Evolutionary conservation across 192 early-diverging fungal genomes (phyloP), one percentile per base, ranked within the genome.

Genomic region (Dissophora globulifera): DNA sequence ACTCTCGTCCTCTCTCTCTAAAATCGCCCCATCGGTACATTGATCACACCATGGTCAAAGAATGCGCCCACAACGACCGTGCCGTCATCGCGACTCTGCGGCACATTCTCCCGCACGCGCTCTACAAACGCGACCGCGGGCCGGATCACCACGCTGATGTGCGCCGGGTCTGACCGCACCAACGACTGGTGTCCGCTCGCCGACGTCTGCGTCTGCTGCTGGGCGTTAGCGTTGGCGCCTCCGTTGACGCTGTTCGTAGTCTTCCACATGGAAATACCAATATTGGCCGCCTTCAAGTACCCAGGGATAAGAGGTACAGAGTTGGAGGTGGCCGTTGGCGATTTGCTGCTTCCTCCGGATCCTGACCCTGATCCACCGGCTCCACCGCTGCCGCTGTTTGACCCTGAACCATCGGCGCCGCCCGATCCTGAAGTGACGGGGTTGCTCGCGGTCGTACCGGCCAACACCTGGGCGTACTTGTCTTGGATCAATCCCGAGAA

Each of bases 21-120:
- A 47, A 60, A 76, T n/a, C 72, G 62, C n/a, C 63, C 72, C 62
- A 76, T 67, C 30, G 72, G 72, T 4, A 76, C 72, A 50, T 76
- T 66, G 13, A 76, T 76, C 9, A 76, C 72, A 19, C 72, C 72
- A 15, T 76, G 72, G 22, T 76, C 72, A 62, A 76, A 76, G 46
- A 76, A 76, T 4, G 72, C 72, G 15, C 72, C 72, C 2, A 76
- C 72, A n/a, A 76, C 64, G 19, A 76, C 72, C 4, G 72, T 76
- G 1, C 72, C 72, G 46, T 76, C 72, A 12, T 76, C 72, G 2
- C 72, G 72, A 49, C 72, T 76, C 40, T 67, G 64, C 6, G 72
- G 72, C 8, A 76, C 72, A 25, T 41, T 58, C 40, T 76, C 72
- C 0, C 72, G 56, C 2, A 76, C 50, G 1, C 72, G 62, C 31